Percentiles rank a stretch among this genome's conserved stretches.
These are phyloP conservation scores for Eucalyptus virginea DNA, from an alignment of 345 rosid species.

Conservation along the genomic window DNA sequence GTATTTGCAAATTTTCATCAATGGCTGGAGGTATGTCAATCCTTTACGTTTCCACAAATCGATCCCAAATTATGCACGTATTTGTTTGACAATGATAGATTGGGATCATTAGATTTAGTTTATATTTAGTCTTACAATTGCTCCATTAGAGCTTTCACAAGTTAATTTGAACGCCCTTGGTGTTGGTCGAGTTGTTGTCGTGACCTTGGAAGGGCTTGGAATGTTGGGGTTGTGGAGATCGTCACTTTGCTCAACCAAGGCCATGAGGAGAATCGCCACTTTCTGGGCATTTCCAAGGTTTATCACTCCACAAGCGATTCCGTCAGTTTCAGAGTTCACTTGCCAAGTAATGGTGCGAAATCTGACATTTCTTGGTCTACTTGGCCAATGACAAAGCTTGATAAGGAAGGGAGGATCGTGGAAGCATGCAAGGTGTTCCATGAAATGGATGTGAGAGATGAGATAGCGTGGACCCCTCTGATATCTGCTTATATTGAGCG, in stretches of 20 bases:
- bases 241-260: background rate
- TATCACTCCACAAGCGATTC: background rate
- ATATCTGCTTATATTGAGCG: conserved; percentile 48
- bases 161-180: background rate
- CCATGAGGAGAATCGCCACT: background rate
- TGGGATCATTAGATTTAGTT: too few relatives aligned
- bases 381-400: conserved; percentile 26
- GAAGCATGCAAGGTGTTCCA: conserved; percentile 62
- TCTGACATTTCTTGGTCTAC: conserved; percentile 25
- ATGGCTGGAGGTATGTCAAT: too few relatives aligned
- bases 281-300: background rate
- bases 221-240: background rate
- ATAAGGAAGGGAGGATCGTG: conserved; percentile 26
- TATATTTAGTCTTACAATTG: too few relatives aligned
- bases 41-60: too few relatives aligned
- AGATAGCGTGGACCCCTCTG: conserved; percentile 52
- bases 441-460: conserved; percentile 45
- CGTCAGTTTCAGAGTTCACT: background rate
- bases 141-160: background rate
- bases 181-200: background rate
- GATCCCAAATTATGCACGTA: too few relatives aligned
- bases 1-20: too few relatives aligned
- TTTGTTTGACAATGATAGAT: too few relatives aligned
- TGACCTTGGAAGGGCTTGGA: background rate
- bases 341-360: background rate